These are phyloP conservation scores for Ophiostoma populinum DNA, from an alignment of 2,329 filamentous ascomycete genomes.

Conservation along the genomic window DNA sequence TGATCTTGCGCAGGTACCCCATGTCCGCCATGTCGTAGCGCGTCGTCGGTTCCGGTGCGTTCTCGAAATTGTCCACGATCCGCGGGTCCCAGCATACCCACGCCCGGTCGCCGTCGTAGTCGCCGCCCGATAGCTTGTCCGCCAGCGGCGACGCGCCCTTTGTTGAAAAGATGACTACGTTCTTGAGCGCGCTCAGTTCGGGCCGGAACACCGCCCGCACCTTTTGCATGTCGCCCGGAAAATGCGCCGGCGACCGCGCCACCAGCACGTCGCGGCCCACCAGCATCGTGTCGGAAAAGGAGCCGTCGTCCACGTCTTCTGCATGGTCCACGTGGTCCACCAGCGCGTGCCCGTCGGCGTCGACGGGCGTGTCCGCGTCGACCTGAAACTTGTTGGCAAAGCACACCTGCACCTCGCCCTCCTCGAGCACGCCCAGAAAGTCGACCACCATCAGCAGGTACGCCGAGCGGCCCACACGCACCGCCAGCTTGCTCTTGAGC, in stretches of 20 bases:
- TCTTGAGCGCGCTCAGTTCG: slow-evolving; percentile 48
- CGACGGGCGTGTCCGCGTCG: slow-evolving; percentile 34
- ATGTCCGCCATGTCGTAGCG: slow-evolving; percentile 26
- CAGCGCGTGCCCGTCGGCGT: slow-evolving; percentile 31
- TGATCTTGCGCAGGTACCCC: slow-evolving; percentile 33
- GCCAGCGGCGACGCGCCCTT: slow-evolving; percentile 47
- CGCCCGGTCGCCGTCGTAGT: slow-evolving; percentile 66
- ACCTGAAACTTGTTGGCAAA: slow-evolving; percentile 49
- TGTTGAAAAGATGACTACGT: slow-evolving; percentile 62
- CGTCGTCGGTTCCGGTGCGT: slow-evolving; percentile 31
- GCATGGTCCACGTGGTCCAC: slow-evolving; percentile 23
- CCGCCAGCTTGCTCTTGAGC: slow-evolving; percentile 38
- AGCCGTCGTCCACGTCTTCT: slow-evolving; percentile 20
- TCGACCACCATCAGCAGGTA: slow-evolving; percentile 53
- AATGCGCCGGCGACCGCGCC: slow-evolving; percentile 51
- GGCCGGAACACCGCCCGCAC: slow-evolving; percentile 41
- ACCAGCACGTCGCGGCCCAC: slow-evolving; percentile 46
- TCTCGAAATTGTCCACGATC: slow-evolving; percentile 50
- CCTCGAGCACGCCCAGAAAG: slow-evolving; percentile 39
- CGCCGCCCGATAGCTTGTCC: slow-evolving; percentile 56
- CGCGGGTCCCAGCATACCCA: slow-evolving; percentile 60
- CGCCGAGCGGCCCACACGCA: slow-evolving; percentile 42
- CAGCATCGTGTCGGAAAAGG: slow-evolving; percentile 33
- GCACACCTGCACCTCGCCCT: slow-evolving; percentile 49
- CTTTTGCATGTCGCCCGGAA: slow-evolving; percentile 55